Percentiles rank a stretch among this genome's conserved stretches.
These are phyloP conservation scores for Moesziomyces antarcticus DNA, from an alignment of 1,284 basidiomycete species.

Conservation along the genomic window DNA sequence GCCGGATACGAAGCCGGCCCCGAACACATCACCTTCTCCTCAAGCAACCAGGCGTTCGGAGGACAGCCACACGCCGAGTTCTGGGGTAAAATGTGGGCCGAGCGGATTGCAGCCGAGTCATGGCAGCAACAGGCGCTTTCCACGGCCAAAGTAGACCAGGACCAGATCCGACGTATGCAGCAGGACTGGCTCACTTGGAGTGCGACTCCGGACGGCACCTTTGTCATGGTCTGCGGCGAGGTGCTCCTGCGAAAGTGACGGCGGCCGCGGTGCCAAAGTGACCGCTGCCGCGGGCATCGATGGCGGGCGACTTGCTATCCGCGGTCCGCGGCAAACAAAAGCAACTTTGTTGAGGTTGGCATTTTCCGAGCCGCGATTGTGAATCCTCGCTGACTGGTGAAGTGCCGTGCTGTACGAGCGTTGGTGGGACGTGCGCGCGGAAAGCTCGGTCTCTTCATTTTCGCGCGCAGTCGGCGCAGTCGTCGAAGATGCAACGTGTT, in stretches of 20 bases:
- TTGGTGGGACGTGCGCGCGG: too few relatives aligned
- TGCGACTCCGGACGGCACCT: conserved; percentile 18
- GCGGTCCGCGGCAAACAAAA: too few relatives aligned
- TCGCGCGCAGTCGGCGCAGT: too few relatives aligned
- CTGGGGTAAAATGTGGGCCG: conserved; percentile 41
- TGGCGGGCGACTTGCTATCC: too few relatives aligned
- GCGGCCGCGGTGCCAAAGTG: too few relatives aligned
- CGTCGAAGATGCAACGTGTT: too few relatives aligned
- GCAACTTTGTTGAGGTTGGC: too few relatives aligned
- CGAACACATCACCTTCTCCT: conserved; percentile 27
- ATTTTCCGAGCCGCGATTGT: too few relatives aligned
- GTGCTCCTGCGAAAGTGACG: conserved; percentile 29
- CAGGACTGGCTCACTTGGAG: conserved; percentile 26
- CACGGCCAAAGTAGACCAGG: conserved; percentile 12
- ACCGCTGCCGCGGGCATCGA: too few relatives aligned
- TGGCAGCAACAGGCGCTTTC: conserved; percentile 31
- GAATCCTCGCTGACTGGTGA: too few relatives aligned
- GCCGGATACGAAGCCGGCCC: conserved; percentile 18
- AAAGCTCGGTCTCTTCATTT: too few relatives aligned
- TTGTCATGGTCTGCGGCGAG: conserved; percentile 34
- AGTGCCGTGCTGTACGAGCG: too few relatives aligned
- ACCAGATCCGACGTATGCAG: conserved; percentile 18
- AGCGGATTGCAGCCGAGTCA: conserved; percentile 11
- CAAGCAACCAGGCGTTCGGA: conserved; percentile 28
- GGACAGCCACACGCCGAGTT: conserved; percentile 26